Conservation (phyloP, 371 early-diverging fungal genomes). For the Lichtheimia ornata region DNA sequence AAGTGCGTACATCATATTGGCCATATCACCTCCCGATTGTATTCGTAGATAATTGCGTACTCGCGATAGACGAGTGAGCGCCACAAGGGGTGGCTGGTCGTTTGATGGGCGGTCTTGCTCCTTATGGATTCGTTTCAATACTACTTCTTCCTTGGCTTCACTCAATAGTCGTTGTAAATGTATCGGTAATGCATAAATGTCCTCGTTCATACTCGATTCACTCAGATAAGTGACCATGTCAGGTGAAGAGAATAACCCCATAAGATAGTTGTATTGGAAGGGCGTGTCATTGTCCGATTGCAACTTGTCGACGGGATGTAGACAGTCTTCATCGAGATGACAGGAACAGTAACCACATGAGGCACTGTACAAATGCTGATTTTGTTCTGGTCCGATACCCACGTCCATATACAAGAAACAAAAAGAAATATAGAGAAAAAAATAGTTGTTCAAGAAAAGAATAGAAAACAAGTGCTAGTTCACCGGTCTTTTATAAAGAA, state of each 20-base stretch:
- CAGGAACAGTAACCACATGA: constrained; percentile 1
- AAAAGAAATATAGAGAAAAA: too few relatives aligned
- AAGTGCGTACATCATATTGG: constrained; percentile 29
- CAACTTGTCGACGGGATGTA: not conserved
- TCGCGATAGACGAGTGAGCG: constrained; percentile 18
- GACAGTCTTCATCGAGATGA: not conserved
- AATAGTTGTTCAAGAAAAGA: too few relatives aligned
- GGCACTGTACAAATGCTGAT: not conserved
- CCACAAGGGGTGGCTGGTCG: not conserved
- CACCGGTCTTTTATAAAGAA: too few relatives aligned
- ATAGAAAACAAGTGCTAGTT: too few relatives aligned
- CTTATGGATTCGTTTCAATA: constrained; percentile 16
- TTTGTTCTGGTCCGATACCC: too few relatives aligned
- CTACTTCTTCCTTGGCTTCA: constrained; percentile 36
- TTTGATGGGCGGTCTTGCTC: not conserved
- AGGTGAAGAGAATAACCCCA: constrained; percentile 22
- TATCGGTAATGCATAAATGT: constrained; percentile 28
- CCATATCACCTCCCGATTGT: constrained; percentile 30
- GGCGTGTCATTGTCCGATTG: constrained; percentile 10
- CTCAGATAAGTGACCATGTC: constrained; percentile 22
- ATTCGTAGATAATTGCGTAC: constrained; percentile 25
- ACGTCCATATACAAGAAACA: too few relatives aligned
- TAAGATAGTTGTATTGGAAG: constrained; percentile 25
- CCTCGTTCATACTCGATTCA: constrained; percentile 23
- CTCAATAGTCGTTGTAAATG: constrained; percentile 27